Evolutionary conservation across 169 alveolate genomes (phyloP).

Genomic region (Plasmodium vivax): DNA sequence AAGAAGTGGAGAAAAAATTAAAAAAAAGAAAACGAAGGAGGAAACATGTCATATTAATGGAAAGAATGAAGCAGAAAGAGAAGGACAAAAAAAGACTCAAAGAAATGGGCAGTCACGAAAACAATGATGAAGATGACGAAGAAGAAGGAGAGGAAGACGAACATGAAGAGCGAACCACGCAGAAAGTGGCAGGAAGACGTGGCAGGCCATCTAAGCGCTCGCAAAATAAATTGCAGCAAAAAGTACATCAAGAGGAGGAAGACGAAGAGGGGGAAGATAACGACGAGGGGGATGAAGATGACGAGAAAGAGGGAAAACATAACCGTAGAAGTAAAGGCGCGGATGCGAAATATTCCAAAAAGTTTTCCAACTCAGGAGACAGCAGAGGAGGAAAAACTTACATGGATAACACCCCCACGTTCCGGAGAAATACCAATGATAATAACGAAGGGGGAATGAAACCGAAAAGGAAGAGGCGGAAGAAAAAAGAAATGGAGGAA

Average conservation of each 20-base stretch:
- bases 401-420: neutral
- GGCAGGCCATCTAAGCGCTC: conserved; percentile 37
- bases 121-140: conserved; percentile 31
- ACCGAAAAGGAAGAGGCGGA: conserved; percentile 74
- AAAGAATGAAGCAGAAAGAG: conserved; percentile 31
- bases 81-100: conserved; percentile 21
- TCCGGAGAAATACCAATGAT: neutral
- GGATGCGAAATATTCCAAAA: conserved; percentile 5
- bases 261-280: neutral
- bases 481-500: conserved; percentile 76
- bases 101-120: conserved; percentile 24
- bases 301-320: conserved; percentile 21
- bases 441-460: conserved; percentile 41
- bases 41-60: conserved; percentile 69
- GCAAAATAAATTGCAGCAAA: conserved; percentile 10
- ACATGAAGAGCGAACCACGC: conserved; percentile 19
- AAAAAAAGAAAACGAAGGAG: conserved; percentile 60
- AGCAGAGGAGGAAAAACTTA: neutral
- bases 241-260: conserved; percentile 26
- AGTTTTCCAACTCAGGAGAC: neutral
- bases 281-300: conserved; percentile 41
- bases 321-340: conserved; percentile 15
- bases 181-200: conserved; percentile 11
- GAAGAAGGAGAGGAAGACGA: conserved; percentile 21
- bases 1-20: conserved; percentile 58